A percentile compares a stretch with the other conserved stretches of the same genome.
Evolutionary conservation across 805 yeast genomes (phyloP).

Genomic region (Saturnispora halmiae): DNA sequence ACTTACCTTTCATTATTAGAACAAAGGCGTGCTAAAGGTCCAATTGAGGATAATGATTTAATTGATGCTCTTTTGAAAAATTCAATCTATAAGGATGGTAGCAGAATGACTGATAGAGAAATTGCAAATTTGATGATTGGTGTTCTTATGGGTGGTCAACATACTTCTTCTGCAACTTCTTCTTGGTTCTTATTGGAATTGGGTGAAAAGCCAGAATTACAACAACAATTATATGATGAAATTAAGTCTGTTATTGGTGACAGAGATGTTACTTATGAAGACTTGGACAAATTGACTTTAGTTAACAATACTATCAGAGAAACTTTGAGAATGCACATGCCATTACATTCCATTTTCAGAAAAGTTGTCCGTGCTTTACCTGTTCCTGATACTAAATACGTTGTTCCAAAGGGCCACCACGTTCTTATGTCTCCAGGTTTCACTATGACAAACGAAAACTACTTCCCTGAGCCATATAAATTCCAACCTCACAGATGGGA

Average conservation of each 20-base stretch:
- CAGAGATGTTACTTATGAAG: slow-evolving; percentile 68
- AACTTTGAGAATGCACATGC: slow-evolving; percentile 92
- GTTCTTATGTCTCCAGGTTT: slow-evolving; percentile 93
- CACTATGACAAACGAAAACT: slow-evolving; percentile 65
- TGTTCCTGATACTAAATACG: slow-evolving; percentile 68
- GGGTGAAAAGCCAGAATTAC: slow-evolving; percentile 79
- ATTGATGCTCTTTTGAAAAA: slow-evolving; percentile 77
- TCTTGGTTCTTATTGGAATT: slow-evolving; percentile 91
- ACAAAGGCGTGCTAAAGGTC: slow-evolving; percentile 65
- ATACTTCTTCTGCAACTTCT: slow-evolving; percentile 92
- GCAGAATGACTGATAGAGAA: slow-evolving; percentile 88
- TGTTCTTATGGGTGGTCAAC: slow-evolving; percentile 98
- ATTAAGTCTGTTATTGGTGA: slow-evolving; percentile 54
- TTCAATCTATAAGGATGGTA: slow-evolving; percentile 88
- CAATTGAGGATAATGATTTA: slow-evolving; percentile 71
- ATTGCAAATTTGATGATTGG: slow-evolving; percentile 92
- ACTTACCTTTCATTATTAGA: slow-evolving; percentile 75
- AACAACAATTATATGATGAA: slow-evolving; percentile 72
- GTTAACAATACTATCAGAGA: slow-evolving; percentile 82
- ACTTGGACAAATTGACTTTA: slow-evolving; percentile 70
- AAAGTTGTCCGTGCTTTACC: slow-evolving; percentile 70
- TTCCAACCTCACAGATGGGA: slow-evolving; percentile 92
- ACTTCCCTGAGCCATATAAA: slow-evolving; percentile 64
- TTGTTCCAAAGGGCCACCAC: slow-evolving; percentile 83
- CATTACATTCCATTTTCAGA: slow-evolving; percentile 92